Base-by-base conservation (phyloP, 805 yeast genomes). In the Hanseniaspora pseudoguilliermondii region DNA sequence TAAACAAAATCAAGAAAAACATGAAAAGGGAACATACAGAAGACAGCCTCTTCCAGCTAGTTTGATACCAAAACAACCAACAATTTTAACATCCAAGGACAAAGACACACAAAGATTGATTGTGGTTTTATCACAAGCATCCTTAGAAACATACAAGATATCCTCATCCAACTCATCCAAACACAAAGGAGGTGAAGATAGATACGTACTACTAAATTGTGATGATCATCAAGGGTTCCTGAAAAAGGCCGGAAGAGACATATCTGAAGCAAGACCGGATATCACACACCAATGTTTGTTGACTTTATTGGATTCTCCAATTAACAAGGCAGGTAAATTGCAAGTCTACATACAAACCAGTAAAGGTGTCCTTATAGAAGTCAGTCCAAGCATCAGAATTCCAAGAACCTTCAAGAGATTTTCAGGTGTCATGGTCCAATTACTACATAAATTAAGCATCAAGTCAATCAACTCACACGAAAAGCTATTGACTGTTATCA, bases 231-330 rank as follows among this genome's bases (percentile, higher is more conserved):
- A 93, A 73, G 97, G 97, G 16, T 75, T 91, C 53, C 74, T 93
- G 64, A 84, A 91, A 69, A 91, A 89, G 68, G 88, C 91, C 95
- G 95, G 95, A 54, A 81, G 97, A 67, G 97, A 93, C 66, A 91
- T 93, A 60, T 87, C 95, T 49, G 98, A 93, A 67, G 97, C 97
- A 8, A 82, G 98, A 70, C 98, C 98, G n/a, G 98, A 93, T 69
- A 93, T 93, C 65, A 93, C 98, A 46, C 98, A 93, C 68, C 98
- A 91, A 72, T 93, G 98, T 75, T 79, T 93, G 43, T 76, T 93
- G 70, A 91, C 98, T 3, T 75, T 93, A 60, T 75, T 93, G 64
- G 98, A 93, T 69, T 87, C 96, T n/a, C 98, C 98, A 44, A 85
- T 93, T 64, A 93, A 93, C 74, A 93, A 93, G 71, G 97, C 97